A percentile compares a stretch with the other conserved stretches of the same genome.
Evolutionary conservation across 805 yeast genomes (phyloP).

Genomic region (Debaryomyces maramus): DNA sequence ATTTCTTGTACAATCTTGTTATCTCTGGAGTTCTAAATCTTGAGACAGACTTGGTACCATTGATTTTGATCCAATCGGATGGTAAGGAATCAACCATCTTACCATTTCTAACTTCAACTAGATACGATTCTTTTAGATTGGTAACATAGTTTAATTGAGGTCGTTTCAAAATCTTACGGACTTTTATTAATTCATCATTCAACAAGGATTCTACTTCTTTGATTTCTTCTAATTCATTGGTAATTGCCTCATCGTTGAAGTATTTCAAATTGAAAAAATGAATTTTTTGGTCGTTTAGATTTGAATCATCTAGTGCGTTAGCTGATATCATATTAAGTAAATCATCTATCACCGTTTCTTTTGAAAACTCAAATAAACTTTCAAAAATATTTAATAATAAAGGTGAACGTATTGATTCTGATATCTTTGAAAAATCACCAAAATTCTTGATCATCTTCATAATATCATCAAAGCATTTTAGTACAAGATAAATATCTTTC

Average conservation of each 20-base stretch:
- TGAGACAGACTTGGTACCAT: conserved; percentile 64
- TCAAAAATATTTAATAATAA: conserved; percentile 39
- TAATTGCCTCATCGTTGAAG: conserved; percentile 41
- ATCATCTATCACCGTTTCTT: conserved; percentile 28
- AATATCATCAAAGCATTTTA: conserved; percentile 29
- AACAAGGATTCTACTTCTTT: conserved; percentile 47
- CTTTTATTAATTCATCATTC: conserved; percentile 48
- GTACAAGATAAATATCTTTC: conserved; percentile 31
- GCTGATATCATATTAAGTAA: conserved; percentile 51
- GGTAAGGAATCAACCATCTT: conserved; percentile 62
- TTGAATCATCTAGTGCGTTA: conserved; percentile 49
- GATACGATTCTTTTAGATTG: conserved; percentile 64
- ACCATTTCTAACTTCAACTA: conserved; percentile 71
- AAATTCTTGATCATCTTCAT: conserved; percentile 27
- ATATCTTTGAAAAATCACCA: conserved; percentile 33
- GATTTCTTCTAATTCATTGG: conserved; percentile 37
- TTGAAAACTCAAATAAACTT: conserved; percentile 33
- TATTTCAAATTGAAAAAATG: conserved; percentile 42
- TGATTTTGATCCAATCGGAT: conserved; percentile 71
- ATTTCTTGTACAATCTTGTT: conserved; percentile 47
- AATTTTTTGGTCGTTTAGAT: conserved; percentile 42
- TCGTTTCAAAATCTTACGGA: conserved; percentile 49
- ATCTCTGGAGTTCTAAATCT: conserved; percentile 71
- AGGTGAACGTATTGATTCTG: conserved; percentile 27
- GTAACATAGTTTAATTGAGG: conserved; percentile 58